Evolutionary conservation across 345 rosid species (phyloP).

Genomic region (Eucalyptus pumila): DNA sequence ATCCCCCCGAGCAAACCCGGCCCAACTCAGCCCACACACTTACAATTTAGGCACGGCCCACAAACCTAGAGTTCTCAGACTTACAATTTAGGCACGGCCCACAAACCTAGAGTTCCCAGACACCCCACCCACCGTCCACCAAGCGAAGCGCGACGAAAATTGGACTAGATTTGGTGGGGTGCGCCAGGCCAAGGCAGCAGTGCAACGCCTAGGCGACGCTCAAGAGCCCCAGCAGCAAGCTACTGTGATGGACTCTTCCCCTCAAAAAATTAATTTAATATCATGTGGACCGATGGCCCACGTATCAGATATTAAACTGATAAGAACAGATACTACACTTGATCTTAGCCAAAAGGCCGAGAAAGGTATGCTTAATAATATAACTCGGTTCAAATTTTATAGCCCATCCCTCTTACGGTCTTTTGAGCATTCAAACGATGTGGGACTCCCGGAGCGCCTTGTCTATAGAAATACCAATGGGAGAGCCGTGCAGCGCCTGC

Average conservation of each 20-base stretch:
- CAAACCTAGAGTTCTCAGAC: fast-evolving
- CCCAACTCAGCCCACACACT: fast-evolving
- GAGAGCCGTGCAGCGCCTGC: not conserved
- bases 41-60: fast-evolving
- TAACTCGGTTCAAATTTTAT: fast-evolving
- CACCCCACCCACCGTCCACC: fast-evolving
- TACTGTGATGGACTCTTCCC: not conserved
- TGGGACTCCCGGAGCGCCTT: not conserved
- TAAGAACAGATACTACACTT: conserved; percentile 57
- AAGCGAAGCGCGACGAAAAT: fast-evolving
- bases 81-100: fast-evolving
- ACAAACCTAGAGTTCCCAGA: too few species aligned
- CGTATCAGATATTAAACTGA: conserved; percentile 50
- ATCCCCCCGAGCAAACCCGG: fast-evolving
- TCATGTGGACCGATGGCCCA: conserved; percentile 23
- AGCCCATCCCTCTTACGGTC: too few species aligned
- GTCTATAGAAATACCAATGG: not conserved
- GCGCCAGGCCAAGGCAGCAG: conserved; percentile 2
- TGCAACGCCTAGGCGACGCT: not conserved
- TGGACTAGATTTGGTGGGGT: not conserved
- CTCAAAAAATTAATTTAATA: conserved; percentile 17
- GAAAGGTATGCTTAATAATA: not conserved
- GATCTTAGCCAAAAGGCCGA: conserved; percentile 70
- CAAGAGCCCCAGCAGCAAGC: not conserved
- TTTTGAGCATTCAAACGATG: fast-evolving